Evolutionary conservation across 176 grass and related monocot genomes (phyloP).

Genomic region (Carex cristatella): DNA sequence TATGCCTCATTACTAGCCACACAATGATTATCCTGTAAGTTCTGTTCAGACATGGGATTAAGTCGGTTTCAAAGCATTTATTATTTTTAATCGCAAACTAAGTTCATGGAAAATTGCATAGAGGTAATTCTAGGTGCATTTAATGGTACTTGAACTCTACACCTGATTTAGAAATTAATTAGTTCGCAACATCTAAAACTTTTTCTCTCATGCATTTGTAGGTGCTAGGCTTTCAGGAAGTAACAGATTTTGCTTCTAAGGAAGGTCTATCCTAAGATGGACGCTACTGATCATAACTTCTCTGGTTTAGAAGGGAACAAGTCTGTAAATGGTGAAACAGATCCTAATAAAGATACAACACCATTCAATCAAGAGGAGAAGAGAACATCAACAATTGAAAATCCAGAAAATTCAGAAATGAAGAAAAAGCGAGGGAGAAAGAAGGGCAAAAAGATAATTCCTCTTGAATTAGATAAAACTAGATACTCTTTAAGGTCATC

Average conservation of each 20-base stretch:
- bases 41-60: neutral
- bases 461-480: neutral
- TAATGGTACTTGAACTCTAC: neutral
- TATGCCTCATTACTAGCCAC: neutral
- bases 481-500: slow-evolving; percentile 63
- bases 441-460: slow-evolving; percentile 18
- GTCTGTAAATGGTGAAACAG: neutral
- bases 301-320: neutral
- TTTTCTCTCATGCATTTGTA: neutral
- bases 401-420: slow-evolving; percentile 3
- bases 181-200: neutral
- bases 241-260: neutral
- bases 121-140: neutral
- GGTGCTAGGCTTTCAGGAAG: neutral
- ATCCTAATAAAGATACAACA: slow-evolving; percentile 1
- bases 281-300: neutral
- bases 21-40: neutral
- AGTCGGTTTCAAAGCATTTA: too few species aligned
- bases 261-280: neutral
- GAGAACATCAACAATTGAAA: neutral
- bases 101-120: neutral
- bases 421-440: slow-evolving; percentile 19
- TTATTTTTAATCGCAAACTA: neutral
- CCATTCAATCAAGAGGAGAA: slow-evolving; percentile 9
- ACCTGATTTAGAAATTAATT: neutral